Evolutionary conservation across 208 protist genomes (phyloP), one percentile per base, ranked within the genome.

Genomic region (Trypanosoma platydactyli): DNA sequence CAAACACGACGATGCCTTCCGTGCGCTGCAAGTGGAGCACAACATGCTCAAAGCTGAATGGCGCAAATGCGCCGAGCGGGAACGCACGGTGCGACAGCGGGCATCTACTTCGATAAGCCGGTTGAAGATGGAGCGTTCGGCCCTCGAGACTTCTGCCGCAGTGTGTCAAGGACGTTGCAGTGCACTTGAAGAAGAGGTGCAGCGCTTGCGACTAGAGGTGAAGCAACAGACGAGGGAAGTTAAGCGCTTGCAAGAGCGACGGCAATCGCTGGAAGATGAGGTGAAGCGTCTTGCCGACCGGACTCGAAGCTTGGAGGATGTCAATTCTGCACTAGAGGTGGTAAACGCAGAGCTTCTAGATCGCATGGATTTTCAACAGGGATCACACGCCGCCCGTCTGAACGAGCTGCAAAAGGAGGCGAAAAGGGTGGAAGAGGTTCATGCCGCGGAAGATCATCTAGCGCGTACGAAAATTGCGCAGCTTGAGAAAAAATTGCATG

Each of bases 21-120:
- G 27, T 30, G 70, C 62, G 12, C 30, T 65, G 22, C 63, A 57
- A 49, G 11, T 51, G 46, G 64, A 64, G 30, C 56, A 71, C 42
- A 55, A 55, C 1, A 41, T 54, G 13, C 46, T 63, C n/a, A 64
- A 71, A 29, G 24, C 18, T 18, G 63, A 67, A 18, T 74, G 69
- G 69, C 69, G 50, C 4, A 41, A 45, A 12, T 60, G 49, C 30
- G 48, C 52, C n/a, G 69, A 67, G 60, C 53, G 63, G 0, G 69
- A 68, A n/a, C 48, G 69, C 29, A n/a, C 25, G 45, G 38, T 45
- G 20, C 44, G 63, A 41, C 69, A 64, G 41, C 50, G 62, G 16
- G 24, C 55, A 11, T 20, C 53, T 13, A 15, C 53, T 0, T 33
- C 38, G 6, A 63, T 59, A 4, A 63, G 42, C 27, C 44, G 44